Conservation (phyloP, 1,284 basidiomycete genomes). For the Tylopilus microsporus region DNA sequence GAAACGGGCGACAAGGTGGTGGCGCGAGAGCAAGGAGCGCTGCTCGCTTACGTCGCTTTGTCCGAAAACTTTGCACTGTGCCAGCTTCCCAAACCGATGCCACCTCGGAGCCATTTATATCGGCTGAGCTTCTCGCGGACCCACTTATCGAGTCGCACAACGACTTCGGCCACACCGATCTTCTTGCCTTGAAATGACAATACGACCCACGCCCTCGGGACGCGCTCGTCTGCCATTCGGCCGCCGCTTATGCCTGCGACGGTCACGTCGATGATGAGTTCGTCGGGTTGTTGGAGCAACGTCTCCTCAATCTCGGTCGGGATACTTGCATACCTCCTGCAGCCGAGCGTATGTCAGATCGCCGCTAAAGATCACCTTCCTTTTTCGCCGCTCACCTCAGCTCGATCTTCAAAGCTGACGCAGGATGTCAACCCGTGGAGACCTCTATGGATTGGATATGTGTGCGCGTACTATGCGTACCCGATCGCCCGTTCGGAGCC, state of each 20-base stretch:
- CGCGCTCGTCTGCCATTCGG: constrained; percentile 60
- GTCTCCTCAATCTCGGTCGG: constrained; percentile 68
- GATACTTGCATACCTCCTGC: constrained; percentile 69
- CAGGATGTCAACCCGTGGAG: background rate
- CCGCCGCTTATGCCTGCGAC: constrained; percentile 70
- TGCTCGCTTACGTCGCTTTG: no score
- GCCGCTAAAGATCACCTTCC: background rate
- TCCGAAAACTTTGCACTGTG: no score
- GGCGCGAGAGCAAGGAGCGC: no score
- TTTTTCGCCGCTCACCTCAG: constrained; percentile 21
- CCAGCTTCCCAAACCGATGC: constrained; percentile 36
- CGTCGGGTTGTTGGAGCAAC: constrained; percentile 53
- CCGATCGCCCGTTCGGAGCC: constrained; percentile 69
- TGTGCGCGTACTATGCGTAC: constrained; percentile 54
- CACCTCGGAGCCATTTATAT: constrained; percentile 69
- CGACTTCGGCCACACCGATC: constrained; percentile 40
- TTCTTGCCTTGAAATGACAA: constrained; percentile 49
- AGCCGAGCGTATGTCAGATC: constrained; percentile 6
- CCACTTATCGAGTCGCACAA: constrained; percentile 55
- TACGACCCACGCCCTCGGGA: constrained; percentile 75
- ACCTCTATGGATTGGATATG: background rate
- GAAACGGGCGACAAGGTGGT: no score
- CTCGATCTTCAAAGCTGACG: constrained; percentile 27
- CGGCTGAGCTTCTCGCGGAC: constrained; percentile 56
- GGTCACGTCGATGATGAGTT: constrained; percentile 53